These are phyloP conservation scores for Dioscorea dumetorum DNA, from an alignment of 106 monocot species.

Conservation along the genomic window DNA sequence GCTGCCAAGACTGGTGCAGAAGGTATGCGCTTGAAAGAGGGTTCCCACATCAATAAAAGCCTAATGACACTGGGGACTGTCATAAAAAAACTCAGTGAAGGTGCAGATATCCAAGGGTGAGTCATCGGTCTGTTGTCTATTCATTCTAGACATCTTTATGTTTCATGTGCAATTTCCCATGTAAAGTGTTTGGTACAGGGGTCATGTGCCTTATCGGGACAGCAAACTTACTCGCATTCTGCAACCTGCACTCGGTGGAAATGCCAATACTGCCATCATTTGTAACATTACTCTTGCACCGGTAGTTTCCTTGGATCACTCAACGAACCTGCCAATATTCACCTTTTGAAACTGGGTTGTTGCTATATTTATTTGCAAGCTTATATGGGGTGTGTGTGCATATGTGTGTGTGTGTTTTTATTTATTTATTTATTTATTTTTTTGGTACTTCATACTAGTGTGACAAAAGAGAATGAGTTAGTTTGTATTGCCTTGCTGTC, in stretches of 20 bases:
- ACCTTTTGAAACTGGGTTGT: no score
- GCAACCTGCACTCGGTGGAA: slow-evolving; percentile 94
- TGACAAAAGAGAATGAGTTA: no score
- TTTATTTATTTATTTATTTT: no score
- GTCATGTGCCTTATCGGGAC: slow-evolving; percentile 96
- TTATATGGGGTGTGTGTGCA: no score
- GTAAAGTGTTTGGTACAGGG: slow-evolving; percentile 22
- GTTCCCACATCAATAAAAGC: slow-evolving; percentile 97
- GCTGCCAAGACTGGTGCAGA: slow-evolving; percentile 92
- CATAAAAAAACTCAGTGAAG: slow-evolving; percentile 96
- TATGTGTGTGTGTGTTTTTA: no score
- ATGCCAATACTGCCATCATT: slow-evolving; percentile 93
- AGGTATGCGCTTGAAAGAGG: slow-evolving; percentile 87
- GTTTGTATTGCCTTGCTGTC: no score
- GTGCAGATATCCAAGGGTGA: slow-evolving; percentile 86
- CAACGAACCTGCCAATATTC: no score
- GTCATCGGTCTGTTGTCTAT: neutral
- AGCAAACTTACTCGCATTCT: slow-evolving; percentile 95
- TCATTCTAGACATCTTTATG: neutral
- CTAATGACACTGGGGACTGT: slow-evolving; percentile 90
- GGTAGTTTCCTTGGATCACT: slow-evolving; percentile 23
- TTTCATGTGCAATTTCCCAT: slow-evolving; percentile 1
- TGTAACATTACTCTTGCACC: slow-evolving; percentile 94
- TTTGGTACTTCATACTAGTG: no score
- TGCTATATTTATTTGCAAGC: no score